Evolutionary conservation across 768 basidiomycete species (phyloP).

Genomic region (Termitomyces sp.): DNA sequence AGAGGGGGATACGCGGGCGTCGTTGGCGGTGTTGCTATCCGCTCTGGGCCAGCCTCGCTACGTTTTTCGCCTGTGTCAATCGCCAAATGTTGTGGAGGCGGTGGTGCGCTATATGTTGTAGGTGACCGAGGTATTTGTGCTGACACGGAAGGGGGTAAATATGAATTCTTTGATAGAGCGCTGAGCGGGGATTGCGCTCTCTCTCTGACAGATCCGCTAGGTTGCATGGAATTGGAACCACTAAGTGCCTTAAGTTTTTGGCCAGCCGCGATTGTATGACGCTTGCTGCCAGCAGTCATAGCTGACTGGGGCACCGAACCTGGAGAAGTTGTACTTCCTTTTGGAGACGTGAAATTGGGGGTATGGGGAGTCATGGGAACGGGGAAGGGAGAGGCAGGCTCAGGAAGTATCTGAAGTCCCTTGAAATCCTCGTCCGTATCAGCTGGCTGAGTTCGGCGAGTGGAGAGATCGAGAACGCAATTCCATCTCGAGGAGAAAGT

Average conservation of each 20-base stretch:
- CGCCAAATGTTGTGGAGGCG: slow-evolving; percentile 26
- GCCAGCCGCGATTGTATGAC: slow-evolving; percentile 42
- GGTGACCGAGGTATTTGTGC: slow-evolving; percentile 43
- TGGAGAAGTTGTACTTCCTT: slow-evolving; percentile 14
- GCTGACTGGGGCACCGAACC: slow-evolving; percentile 30
- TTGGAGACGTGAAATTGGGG: slow-evolving; percentile 18
- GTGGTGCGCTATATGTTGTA: slow-evolving; percentile 52
- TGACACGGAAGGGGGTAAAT: slow-evolving; percentile 30
- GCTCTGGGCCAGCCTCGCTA: slow-evolving; percentile 9
- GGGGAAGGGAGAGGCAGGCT: slow-evolving; percentile 82
- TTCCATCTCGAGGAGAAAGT: slow-evolving; percentile 89
- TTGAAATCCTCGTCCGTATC: slow-evolving; percentile 30
- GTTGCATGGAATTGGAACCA: slow-evolving; percentile 21
- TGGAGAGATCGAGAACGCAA: slow-evolving; percentile 76
- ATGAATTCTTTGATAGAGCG: slow-evolving; percentile 27
- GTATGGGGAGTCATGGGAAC: slow-evolving; percentile 27
- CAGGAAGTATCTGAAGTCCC: slow-evolving; percentile 53
- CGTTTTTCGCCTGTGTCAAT: slow-evolving; percentile 4
- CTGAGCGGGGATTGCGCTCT: slow-evolving; percentile 22
- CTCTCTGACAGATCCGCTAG: slow-evolving; percentile 16
- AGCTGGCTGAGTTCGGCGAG: slow-evolving; percentile 29
- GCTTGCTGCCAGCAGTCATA: slow-evolving; percentile 55
- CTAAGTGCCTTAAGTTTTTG: slow-evolving; percentile 23
- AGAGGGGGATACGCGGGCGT: slow-evolving; percentile 66
- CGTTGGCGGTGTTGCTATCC: slow-evolving; percentile 33